phyloP scores from a whole-genome alignment of 768 basidiomycete species.

The Phanerochaete carnosa region DNA sequence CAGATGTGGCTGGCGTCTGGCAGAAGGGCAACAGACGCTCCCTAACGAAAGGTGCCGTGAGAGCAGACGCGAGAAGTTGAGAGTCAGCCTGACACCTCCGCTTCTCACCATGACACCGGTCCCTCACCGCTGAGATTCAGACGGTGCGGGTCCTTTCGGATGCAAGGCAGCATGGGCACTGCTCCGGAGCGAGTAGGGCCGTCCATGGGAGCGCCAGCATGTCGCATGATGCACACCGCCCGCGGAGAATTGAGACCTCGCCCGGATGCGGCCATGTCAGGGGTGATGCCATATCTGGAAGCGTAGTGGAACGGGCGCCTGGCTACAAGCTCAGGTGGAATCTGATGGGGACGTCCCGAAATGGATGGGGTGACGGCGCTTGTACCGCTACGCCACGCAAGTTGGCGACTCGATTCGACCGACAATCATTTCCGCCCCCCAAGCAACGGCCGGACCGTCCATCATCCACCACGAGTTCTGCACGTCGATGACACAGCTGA shows the following conservation, averaged over 20 bases:
- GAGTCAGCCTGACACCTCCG: not conserved
- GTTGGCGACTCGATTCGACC: conserved; percentile 4
- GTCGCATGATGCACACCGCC: not conserved
- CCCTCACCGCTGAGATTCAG: not conserved
- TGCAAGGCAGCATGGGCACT: not conserved
- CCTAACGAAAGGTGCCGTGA: not conserved
- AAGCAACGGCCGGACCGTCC: not conserved
- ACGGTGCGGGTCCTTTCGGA: not conserved
- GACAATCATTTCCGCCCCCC: conserved; percentile 1
- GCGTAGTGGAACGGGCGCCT: conserved; percentile 10
- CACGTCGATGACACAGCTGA: not conserved
- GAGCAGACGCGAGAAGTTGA: not conserved
- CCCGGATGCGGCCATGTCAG: conserved; percentile 6
- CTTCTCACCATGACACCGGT: conserved; percentile 5
- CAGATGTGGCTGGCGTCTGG: not conserved
- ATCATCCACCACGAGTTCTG: not conserved
- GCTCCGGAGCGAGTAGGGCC: not conserved
- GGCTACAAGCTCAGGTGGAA: not conserved
- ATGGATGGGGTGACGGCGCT: conserved; percentile 6
- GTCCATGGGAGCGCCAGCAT: not conserved
- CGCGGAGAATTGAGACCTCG: not conserved
- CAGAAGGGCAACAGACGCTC: not conserved
- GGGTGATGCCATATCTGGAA: conserved; percentile 7
- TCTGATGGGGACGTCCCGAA: conserved; percentile 6
- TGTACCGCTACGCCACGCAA: conserved; percentile 3